Evolutionary conservation across 23 red algal species (phyloP).

Genomic region (Gracilaria vermiculophylla): DNA sequence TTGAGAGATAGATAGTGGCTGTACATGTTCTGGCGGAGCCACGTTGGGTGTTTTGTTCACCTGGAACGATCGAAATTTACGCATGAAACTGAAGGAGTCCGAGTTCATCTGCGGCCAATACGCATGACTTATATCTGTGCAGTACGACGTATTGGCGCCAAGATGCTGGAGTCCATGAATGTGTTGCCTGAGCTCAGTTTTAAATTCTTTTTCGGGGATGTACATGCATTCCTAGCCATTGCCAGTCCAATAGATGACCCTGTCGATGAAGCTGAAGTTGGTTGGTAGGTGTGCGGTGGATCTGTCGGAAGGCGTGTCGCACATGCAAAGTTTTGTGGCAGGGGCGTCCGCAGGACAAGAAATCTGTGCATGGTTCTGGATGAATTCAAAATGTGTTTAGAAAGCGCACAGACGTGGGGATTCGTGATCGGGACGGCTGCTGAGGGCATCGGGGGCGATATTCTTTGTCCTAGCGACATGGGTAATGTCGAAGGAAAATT

Average conservation of each 20-base stretch:
- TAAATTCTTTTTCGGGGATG: neutral
- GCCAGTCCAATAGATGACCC: neutral
- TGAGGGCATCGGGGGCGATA: neutral
- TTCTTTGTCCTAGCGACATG: neutral
- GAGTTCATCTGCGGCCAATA: conserved; percentile 14
- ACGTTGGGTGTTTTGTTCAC: neutral
- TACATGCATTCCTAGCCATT: neutral
- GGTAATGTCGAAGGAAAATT: conserved; percentile 2
- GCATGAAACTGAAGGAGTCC: neutral
- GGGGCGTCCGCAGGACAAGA: no score
- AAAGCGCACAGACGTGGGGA: neutral
- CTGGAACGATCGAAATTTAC: neutral
- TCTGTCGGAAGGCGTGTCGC: neutral
- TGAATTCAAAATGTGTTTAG: no score
- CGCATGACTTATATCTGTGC: neutral
- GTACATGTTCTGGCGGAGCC: neutral
- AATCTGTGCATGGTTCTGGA: no score
- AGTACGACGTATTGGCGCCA: conserved; percentile 3
- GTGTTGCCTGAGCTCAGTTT: neutral
- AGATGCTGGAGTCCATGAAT: neutral
- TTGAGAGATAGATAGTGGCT: neutral
- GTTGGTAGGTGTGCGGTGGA: neutral
- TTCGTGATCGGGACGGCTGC: neutral
- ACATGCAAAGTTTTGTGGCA: neutral
- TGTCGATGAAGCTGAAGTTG: neutral